Evolutionary conservation across 2,329 filamentous ascomycete genomes (phyloP), one percentile per base, ranked within the genome.

Genomic region (Nothophaeocryptopus gaeumannii): DNA sequence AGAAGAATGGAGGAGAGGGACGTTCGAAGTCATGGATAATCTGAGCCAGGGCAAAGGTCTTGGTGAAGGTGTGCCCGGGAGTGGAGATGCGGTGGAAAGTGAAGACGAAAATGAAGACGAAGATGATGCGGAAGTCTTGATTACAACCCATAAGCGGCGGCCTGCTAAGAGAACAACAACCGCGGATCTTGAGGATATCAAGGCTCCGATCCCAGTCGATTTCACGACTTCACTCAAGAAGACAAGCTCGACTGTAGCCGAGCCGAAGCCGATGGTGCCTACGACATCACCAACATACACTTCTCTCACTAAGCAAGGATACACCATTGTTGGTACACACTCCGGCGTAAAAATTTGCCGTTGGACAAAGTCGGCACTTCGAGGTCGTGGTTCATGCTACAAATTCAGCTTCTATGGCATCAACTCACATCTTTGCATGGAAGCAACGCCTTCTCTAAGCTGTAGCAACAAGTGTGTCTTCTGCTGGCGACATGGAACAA

Each of bases 401-500:
- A 97, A 99, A 67, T 96, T 84, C 71, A 95, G 89, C 0, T 95
- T 99, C 70, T 99, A 99, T 70, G 92, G 92, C 41, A 99, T 99
- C 69, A 83, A 87, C 58, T 96, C 91, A 0, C 93, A 99, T 66
- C 86, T 95, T 54, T 99, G 92, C 71, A 99, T 99, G 93, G 92
- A 99, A 72, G 92, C 92, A 2, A 97, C 92, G 0, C 92, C 92
- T 0, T 96, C 91, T 0, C 81, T 99, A 3, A 95, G 89, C 8
- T 99, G 92, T 77, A 93, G 87, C 55, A 97, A 97, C 75, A 97
- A 99, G 70, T 97, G 93, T 70, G 89, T 99, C 58, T 99, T 97
- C 71, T 99, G 92, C 78, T 99, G 92, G 93, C 85, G 93, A 5
- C 93, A 97, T 67, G 93, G 92, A 45, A 97, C 93, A 0, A 99